Conservation (phyloP, 139 green algal genomes). For the Chlorella sp. region DNA sequence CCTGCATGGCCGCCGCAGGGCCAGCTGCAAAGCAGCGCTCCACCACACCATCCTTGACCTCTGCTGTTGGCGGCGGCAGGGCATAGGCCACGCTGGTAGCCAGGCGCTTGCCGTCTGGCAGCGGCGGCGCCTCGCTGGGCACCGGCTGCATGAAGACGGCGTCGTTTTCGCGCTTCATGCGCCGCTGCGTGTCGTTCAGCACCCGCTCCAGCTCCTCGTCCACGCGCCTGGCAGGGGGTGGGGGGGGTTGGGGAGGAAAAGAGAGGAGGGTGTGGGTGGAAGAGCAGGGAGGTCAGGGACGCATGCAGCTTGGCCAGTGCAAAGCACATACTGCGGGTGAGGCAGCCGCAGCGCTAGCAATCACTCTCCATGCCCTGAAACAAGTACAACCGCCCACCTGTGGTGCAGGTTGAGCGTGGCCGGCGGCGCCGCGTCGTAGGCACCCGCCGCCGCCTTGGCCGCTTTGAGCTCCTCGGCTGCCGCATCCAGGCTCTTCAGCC, state of each 20-base stretch:
- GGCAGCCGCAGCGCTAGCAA: background rate
- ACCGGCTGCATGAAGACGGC: conserved; percentile 43
- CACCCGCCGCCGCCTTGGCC: background rate
- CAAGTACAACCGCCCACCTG: background rate
- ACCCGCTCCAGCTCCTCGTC: conserved; percentile 35
- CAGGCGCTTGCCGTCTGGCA: conserved; percentile 30
- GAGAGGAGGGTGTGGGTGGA: background rate
- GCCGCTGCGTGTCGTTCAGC: conserved; percentile 15
- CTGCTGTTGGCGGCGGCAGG: conserved; percentile 5
- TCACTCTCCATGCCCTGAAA: too few species aligned
- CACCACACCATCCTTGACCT: conserved; percentile 29
- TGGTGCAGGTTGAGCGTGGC: conserved; percentile 34
- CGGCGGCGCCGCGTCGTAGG: conserved; percentile 40
- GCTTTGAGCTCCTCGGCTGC: background rate
- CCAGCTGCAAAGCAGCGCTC: conserved; percentile 27
- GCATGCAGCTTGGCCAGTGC: background rate
- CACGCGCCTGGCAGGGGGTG: background rate
- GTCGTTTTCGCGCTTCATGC: conserved; percentile 49
- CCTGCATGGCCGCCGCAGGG: background rate
- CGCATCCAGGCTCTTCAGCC: conserved; percentile 22
- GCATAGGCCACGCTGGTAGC: conserved; percentile 17
- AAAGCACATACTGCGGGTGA: background rate
- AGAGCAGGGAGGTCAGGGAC: background rate
- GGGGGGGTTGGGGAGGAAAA: background rate
- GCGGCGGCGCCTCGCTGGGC: conserved; percentile 19